Percentiles rank a stretch among this genome's conserved stretches.
phyloP scores from a whole-genome alignment of 2,329 filamentous ascomycete species.

The Zasmidium cellare region DNA sequence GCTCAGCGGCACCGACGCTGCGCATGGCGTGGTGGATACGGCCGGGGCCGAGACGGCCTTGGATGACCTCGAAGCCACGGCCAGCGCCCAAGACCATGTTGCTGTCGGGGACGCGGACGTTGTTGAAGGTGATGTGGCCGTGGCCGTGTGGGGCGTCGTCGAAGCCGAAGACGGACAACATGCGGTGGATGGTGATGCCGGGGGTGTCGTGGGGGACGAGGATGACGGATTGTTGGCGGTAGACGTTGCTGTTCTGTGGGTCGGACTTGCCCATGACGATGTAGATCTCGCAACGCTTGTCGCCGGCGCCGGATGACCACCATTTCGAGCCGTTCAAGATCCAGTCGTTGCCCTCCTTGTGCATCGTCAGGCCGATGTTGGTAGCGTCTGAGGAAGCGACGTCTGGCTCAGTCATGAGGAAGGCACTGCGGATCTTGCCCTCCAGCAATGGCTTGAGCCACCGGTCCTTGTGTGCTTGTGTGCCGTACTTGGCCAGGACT shows the following conservation, averaged over 20 bases:
- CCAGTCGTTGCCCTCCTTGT: constrained; percentile 80
- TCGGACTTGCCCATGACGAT: constrained; percentile 96
- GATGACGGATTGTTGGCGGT: constrained; percentile 91
- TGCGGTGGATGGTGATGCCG: constrained; percentile 89
- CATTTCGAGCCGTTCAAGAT: constrained; percentile 97
- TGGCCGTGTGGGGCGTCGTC: constrained; percentile 99
- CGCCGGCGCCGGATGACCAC: constrained; percentile 96
- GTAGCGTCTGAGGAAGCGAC: constrained; percentile 53
- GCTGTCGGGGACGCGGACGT: constrained; percentile 80
- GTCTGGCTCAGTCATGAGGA: constrained; percentile 49
- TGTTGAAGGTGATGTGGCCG: constrained; percentile 84
- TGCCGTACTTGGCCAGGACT: constrained; percentile 55
- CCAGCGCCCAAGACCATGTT: constrained; percentile 93
- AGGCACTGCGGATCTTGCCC: constrained; percentile 51
- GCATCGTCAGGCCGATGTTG: constrained; percentile 66
- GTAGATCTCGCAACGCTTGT: constrained; percentile 89
- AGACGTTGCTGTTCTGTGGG: constrained; percentile 70
- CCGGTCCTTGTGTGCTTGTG: constrained; percentile 49
- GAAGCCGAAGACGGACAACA: constrained; percentile 92
- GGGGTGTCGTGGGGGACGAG: constrained; percentile 78
- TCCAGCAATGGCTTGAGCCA: constrained; percentile 53
- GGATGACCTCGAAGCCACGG: constrained; percentile 96
- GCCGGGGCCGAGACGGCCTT: constrained; percentile 91
- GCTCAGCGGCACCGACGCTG: constrained; percentile 84
- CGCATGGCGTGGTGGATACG: constrained; percentile 99